phyloP scores from a whole-genome alignment of 805 yeast genomes.

The Torulaspora maleeae region DNA sequence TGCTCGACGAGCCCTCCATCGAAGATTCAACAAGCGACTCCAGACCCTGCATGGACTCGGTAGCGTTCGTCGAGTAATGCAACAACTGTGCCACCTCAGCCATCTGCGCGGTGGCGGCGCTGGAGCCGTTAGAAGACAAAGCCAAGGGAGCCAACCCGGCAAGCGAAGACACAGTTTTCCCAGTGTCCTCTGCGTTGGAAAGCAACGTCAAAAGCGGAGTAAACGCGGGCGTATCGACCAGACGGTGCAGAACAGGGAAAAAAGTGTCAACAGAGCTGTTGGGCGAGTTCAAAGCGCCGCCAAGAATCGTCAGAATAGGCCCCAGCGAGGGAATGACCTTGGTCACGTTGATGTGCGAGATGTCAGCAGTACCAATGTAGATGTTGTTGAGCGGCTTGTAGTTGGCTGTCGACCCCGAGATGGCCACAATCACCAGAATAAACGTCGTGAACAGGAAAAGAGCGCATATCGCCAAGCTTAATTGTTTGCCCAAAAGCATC shows the following conservation, averaged over 20 bases:
- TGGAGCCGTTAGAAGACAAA: constrained; percentile 12
- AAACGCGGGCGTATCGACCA: constrained; percentile 29
- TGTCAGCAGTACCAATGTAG: constrained; percentile 33
- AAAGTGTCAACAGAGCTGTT: constrained; percentile 19
- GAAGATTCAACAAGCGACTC: constrained; percentile 17
- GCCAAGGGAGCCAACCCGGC: constrained; percentile 29
- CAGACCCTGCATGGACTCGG: constrained; percentile 22
- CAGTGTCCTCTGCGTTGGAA: constrained; percentile 22
- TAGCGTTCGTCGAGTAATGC: constrained; percentile 16
- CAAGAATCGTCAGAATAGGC: constrained; percentile 28
- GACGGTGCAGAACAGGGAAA: constrained; percentile 23
- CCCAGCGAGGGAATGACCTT: constrained; percentile 32
- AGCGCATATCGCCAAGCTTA: constrained; percentile 10
- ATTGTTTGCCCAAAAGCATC: constrained; percentile 2
- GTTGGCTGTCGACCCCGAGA: constrained; percentile 33
- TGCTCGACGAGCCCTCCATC: constrained; percentile 7
- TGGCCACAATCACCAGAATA: constrained; percentile 30
- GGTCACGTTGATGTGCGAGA: constrained; percentile 33
- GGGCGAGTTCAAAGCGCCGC: constrained; percentile 27
- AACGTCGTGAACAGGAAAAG: constrained; percentile 29
- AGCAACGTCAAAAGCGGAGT: constrained; percentile 30
- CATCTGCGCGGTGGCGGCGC: constrained; percentile 15
- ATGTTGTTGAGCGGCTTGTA: constrained; percentile 31
- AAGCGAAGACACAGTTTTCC: constrained; percentile 27
- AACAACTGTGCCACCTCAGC: constrained; percentile 18